These are phyloP conservation scores for Globisporangium middletonii DNA, from an alignment of 352 stramenopile genomes.

Conservation along the genomic window DNA sequence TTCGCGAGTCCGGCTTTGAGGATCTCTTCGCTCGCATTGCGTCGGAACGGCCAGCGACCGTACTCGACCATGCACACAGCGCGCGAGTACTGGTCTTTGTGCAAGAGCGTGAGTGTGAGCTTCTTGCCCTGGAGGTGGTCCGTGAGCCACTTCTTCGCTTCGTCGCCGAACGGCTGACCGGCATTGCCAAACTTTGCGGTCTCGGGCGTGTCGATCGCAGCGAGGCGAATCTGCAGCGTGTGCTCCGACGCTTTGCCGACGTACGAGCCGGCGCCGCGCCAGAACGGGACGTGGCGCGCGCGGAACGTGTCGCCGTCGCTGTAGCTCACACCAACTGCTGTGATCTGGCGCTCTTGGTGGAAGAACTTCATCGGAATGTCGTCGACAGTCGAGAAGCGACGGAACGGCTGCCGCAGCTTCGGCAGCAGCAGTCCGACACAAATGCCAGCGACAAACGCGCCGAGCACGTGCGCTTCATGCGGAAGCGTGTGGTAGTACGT, in stretches of 20 bases:
- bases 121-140: conserved; percentile 35
- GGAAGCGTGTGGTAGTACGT: conserved; percentile 29
- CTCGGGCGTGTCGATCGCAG: conserved; percentile 80
- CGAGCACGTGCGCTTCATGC: conserved; percentile 26
- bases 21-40: conserved; percentile 77
- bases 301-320: conserved; percentile 86
- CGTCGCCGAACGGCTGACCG: conserved; percentile 71
- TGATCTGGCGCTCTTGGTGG: conserved; percentile 47
- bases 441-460: conserved; percentile 50
- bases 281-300: conserved; percentile 55
- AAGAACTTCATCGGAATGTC: conserved; percentile 75
- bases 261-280: conserved; percentile 30
- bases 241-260: conserved; percentile 65
- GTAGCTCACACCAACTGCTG: conserved; percentile 43
- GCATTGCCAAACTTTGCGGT: conserved; percentile 79
- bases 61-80: conserved; percentile 83
- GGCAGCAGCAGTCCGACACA: conserved; percentile 51
- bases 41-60: conserved; percentile 67
- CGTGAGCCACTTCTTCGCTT: conserved; percentile 69
- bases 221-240: conserved; percentile 81
- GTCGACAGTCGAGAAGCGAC: conserved; percentile 66
- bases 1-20: conserved; percentile 64
- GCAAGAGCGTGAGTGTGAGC: conserved; percentile 71
- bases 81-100: conserved; percentile 83
- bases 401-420: conserved; percentile 55